These are phyloP conservation scores for Ichthyophthirius multifiliis DNA, from an alignment of 169 alveolate species.

Conservation along the genomic window DNA sequence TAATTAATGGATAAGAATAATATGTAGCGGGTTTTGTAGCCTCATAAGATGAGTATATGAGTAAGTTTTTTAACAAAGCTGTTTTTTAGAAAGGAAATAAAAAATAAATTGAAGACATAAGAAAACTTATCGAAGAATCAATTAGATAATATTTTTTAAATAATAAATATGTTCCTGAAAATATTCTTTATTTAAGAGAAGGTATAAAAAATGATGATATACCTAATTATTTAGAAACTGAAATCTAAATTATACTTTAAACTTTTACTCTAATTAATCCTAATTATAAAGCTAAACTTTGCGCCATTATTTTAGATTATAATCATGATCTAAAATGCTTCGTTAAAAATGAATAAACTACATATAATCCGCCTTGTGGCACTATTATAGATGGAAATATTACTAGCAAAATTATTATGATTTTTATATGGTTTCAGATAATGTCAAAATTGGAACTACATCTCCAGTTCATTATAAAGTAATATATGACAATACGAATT, in stretches of 20 bases:
- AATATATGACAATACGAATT: neutral
- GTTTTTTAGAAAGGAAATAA: neutral
- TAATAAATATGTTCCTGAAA: constrained; percentile 7
- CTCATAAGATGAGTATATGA: neutral
- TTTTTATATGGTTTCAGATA: neutral
- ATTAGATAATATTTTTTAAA: neutral
- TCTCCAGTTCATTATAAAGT: constrained; percentile 3
- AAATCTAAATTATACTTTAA: neutral
- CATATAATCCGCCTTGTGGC: neutral
- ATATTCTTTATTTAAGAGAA: neutral
- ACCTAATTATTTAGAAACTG: neutral
- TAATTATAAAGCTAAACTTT: neutral
- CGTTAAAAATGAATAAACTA: neutral
- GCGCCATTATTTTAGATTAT: neutral
- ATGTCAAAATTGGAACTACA: neutral
- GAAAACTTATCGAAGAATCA: neutral
- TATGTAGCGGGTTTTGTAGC: neutral
- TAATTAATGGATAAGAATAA: neutral
- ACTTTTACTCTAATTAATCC: neutral
- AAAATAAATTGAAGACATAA: neutral
- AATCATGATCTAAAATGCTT: neutral
- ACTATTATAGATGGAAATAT: neutral
- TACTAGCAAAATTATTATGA: neutral
- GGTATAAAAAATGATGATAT: neutral
- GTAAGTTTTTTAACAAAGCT: neutral